A percentile compares a stretch with the other conserved stretches of the same genome.
Conservation (phyloP, 768 basidiomycete genomes). For the Amanita rimosa region DNA sequence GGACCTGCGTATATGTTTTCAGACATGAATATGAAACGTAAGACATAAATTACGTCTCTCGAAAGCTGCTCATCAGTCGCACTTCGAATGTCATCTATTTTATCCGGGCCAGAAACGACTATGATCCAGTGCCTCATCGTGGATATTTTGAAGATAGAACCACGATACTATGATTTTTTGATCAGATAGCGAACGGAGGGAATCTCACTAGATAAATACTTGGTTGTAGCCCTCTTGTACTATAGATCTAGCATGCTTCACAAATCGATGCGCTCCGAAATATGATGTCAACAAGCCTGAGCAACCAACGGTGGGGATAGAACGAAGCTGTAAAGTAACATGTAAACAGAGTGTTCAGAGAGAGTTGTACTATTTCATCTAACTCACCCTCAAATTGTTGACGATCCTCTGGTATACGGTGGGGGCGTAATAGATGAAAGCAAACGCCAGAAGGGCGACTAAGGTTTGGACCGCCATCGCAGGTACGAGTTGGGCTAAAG, state of each 20-base stretch:
- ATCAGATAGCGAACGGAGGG: neutral
- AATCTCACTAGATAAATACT: constrained; percentile 9
- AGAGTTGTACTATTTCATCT: neutral
- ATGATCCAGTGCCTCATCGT: constrained; percentile 33
- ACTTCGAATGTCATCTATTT: constrained; percentile 33
- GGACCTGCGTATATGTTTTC: constrained; percentile 9
- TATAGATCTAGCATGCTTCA: too few relatives aligned
- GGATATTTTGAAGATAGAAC: constrained; percentile 29
- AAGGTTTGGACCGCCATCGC: neutral
- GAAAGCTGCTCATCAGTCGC: constrained; percentile 34
- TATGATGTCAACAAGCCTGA: too few relatives aligned
- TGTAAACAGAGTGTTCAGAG: neutral
- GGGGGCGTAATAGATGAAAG: too few relatives aligned
- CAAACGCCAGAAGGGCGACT: neutral
- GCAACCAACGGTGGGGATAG: too few relatives aligned
- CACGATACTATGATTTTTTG: constrained; percentile 11
- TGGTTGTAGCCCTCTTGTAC: constrained; percentile 20
- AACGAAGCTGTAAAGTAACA: neutral
- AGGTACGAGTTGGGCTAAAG: too few relatives aligned
- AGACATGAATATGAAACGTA: neutral
- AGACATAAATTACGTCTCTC: constrained; percentile 8
- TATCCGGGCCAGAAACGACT: constrained; percentile 24
- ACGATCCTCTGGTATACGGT: too few relatives aligned
- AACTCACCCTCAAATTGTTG: neutral
- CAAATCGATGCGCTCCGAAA: too few relatives aligned